Base-by-base conservation (phyloP, 805 yeast species). In the Myxozyma neotropica region DNA sequence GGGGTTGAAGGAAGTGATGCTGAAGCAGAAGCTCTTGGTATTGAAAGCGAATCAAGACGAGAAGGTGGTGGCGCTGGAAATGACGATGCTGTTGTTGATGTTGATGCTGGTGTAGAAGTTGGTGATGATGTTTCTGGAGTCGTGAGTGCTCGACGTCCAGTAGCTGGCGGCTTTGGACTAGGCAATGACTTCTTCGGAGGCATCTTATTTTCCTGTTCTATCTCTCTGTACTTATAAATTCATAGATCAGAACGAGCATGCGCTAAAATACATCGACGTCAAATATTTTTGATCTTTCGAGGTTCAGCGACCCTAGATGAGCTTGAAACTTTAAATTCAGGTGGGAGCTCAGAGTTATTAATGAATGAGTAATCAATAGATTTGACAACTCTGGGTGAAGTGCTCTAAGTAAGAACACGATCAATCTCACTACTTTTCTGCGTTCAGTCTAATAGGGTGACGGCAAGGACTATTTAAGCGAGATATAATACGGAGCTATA, bases 131-230 rank as follows among this genome's bases (percentile, higher is more conserved):
- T 38, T 19, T 13, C 43, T 8, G 45, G 21, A n/a, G 24, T 33
- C 12, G 40, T 21, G 4, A 19, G 40, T 12, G 39, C 24, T 33
- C 40, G 39, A 13, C 43, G 17, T 31, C 33, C 15, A 33, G 26
- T 23, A n/a, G n/a, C 40, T 23, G 51, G 39, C 31, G 40, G 40
- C 1, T 15, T 6, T n/a, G 46, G 38, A 15, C 45, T 46, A 17
- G 54, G 54, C 17, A 43, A 15, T 13, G 42, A 2, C 19, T 40
- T 38, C 46, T 50, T 38, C 19, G 54, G 53, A 33, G 53, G 53
- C 53, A 49, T 49, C 17, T n/a, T 47, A 2, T 24, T 29, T n/a
- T 29, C 29, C 17, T 15, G 21, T 48, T 33, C 53, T 36, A 19
- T 5, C 4, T 23, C 17, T n/a, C 23, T 29, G 49, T 13, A 31